These are phyloP conservation scores for Suillus cothurnatus DNA, from an alignment of 768 basidiomycete genomes.

Conservation along the genomic window DNA sequence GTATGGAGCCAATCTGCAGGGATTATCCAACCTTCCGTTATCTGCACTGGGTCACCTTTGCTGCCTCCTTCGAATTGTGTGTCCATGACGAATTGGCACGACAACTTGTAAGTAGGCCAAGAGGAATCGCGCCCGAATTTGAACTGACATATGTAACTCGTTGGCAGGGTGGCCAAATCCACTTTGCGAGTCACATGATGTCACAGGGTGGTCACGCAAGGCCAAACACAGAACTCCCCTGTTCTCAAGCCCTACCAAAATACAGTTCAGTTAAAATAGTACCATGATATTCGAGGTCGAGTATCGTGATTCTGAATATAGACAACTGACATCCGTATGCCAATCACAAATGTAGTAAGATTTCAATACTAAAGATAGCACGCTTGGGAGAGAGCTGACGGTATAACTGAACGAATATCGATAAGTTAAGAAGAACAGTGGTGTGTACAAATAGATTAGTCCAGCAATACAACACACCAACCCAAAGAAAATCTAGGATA, in stretches of 20 bases:
- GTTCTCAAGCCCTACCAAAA: not conserved
- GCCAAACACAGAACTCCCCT: not conserved
- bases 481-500: constrained; percentile 8
- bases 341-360: not conserved
- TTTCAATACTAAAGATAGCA: constrained; percentile 19
- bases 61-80: constrained; percentile 30
- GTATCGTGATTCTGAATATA: not conserved
- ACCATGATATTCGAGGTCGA: not conserved
- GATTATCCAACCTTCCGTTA: constrained; percentile 64
- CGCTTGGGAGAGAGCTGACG: constrained; percentile 11
- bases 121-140: not conserved
- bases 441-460: not conserved
- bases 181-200: not conserved
- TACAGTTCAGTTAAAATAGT: not conserved
- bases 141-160: not conserved
- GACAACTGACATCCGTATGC: not conserved
- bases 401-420: constrained; percentile 9
- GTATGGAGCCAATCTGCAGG: not conserved
- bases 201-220: not conserved
- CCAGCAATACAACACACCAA: not conserved
- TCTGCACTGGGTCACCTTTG: constrained; percentile 44
- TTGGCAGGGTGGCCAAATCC: not conserved
- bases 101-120: not conserved
- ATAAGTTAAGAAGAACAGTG: constrained; percentile 9
- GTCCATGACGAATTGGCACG: constrained; percentile 19